Evolutionary conservation across 768 basidiomycete species (phyloP).

Genomic region (Xerocomus brunneocitrinus): DNA sequence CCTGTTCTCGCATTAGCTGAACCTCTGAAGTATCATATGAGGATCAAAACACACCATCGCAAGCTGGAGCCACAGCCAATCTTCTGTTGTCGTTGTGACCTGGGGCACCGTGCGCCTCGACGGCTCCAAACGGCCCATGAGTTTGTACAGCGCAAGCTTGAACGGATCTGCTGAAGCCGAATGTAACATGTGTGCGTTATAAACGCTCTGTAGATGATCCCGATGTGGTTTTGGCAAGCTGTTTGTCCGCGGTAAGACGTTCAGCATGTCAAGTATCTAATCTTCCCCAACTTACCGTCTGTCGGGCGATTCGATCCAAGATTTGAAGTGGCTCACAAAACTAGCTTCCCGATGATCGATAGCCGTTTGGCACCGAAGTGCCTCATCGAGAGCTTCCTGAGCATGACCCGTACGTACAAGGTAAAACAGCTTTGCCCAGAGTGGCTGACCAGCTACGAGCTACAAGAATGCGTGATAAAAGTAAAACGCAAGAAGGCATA

Average conservation of each 20-base stretch:
- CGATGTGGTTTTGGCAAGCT: slow-evolving; percentile 70
- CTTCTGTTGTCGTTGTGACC: slow-evolving; percentile 90
- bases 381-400: slow-evolving; percentile 77
- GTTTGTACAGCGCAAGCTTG: slow-evolving; percentile 93
- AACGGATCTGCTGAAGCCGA: slow-evolving; percentile 87
- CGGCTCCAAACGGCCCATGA: slow-evolving; percentile 90
- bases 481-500: background rate
- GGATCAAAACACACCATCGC: slow-evolving; percentile 51
- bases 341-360: slow-evolving; percentile 75
- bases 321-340: slow-evolving; percentile 77
- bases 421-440: slow-evolving; percentile 95
- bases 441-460: slow-evolving; percentile 79
- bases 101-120: slow-evolving; percentile 70
- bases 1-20: slow-evolving; percentile 34
- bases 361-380: slow-evolving; percentile 61
- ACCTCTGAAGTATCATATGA: background rate
- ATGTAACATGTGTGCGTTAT: slow-evolving; percentile 87
- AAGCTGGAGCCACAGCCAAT: slow-evolving; percentile 98
- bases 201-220: slow-evolving; percentile 75
- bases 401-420: slow-evolving; percentile 82
- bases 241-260: slow-evolving; percentile 3
- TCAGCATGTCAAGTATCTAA: background rate
- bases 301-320: slow-evolving; percentile 80
- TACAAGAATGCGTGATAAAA: slow-evolving; percentile 28
- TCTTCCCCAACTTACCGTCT: slow-evolving; percentile 48